Evolutionary conservation across 2,329 filamentous ascomycete species (phyloP).

Genomic region (Teratosphaeria gauchensis): DNA sequence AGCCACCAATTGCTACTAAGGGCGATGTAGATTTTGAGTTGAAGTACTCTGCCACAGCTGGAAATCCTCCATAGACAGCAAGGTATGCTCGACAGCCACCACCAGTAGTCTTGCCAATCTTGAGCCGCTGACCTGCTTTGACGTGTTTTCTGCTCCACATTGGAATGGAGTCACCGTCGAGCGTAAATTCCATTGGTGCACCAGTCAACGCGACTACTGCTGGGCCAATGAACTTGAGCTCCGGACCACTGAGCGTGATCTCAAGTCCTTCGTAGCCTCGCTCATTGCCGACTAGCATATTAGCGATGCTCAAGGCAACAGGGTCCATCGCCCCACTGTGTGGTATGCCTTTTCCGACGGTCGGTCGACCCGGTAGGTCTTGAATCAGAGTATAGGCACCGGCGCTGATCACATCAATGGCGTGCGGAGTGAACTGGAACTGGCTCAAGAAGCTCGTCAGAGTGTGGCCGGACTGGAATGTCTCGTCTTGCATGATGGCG

Average conservation of each 20-base stretch:
- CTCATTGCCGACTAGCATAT: conserved; percentile 50
- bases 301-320: conserved; percentile 49
- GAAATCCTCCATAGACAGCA: conserved; percentile 47
- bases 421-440: conserved; percentile 42
- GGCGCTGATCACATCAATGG: conserved; percentile 47
- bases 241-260: conserved; percentile 51
- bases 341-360: conserved; percentile 48
- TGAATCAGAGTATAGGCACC: conserved; percentile 51
- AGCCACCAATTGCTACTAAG: conserved; percentile 48
- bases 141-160: conserved; percentile 49
- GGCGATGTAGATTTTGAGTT: conserved; percentile 51
- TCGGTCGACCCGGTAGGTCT: conserved; percentile 49
- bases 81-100: conserved; percentile 50
- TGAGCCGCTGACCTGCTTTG: conserved; percentile 42
- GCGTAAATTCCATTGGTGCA: conserved; percentile 40
- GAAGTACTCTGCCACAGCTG: conserved; percentile 46
- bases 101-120: conserved; percentile 44
- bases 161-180: conserved; percentile 41
- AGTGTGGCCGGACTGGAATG: conserved; percentile 42
- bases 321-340: conserved; percentile 54
- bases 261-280: conserved; percentile 46
- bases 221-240: conserved; percentile 45
- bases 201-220: conserved; percentile 50
- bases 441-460: conserved; percentile 47
- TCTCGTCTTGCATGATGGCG: conserved; percentile 37